Evolutionary conservation across 164 flowering plant genomes (phyloP), one percentile per base, ranked within the genome.

Genomic region (Dillenia turbinata): DNA sequence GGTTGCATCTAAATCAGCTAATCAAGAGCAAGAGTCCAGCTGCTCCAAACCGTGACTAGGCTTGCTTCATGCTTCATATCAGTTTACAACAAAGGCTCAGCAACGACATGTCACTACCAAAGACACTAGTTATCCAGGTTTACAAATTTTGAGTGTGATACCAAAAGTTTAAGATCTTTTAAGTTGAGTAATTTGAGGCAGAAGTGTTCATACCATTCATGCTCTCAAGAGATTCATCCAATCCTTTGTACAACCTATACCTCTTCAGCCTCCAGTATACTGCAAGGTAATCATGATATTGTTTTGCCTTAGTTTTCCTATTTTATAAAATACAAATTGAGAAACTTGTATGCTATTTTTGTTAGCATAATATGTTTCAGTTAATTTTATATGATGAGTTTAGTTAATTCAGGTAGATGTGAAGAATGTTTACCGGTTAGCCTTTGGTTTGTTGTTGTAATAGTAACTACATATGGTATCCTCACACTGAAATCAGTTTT

Each of bases 11-110:
- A 68, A 61, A 63, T 47, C 81, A 85, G 90, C 51, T 79, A 49
- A 79, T 83, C 66, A 85, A 64, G 73, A 78, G 54, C 50, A 79
- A 74, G 63, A 78, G 63, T 64, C 64, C 72, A 59, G 63, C 59
- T 26, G 62, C 73, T 72, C 75, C 47, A 66, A 74, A 57, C 53
- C 57, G 57, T 66, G 80, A 77, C 58, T 64, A 61, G 48, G 47
- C 54, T 8, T 60, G 47, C 59, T 46, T 49, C 12, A 44, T 68
- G 61, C 17, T 33, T 47, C 59, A 60, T 65, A 47, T 59, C 17
- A 26, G 52, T 14, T 47, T 56, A 59, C 58, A 13, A 19, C 49
- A 44, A 46, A 59, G 60, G 22, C 45, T 45, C 48, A 9, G n/a
- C 50, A 26, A 54, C 51, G 56, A 56, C 53, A 44, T 68, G 62